These are phyloP conservation scores for Oryza rufipogon DNA, from an alignment of 176 grass and related monocot genomes.

Conservation along the genomic window DNA sequence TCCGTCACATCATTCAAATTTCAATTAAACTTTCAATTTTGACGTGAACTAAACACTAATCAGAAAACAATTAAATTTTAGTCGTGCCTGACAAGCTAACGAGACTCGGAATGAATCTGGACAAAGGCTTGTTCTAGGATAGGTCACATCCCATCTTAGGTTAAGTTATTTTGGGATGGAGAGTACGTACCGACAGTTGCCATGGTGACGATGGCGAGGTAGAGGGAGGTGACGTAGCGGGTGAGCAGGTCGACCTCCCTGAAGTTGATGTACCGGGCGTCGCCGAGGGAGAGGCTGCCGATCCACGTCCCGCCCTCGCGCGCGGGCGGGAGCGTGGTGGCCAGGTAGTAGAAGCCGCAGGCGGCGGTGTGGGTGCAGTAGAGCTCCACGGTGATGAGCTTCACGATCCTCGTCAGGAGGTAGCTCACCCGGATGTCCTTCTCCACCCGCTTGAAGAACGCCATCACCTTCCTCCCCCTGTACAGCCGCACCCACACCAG, in stretches of 20 bases:
- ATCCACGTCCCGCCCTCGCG: constrained; percentile 78
- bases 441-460: constrained; percentile 87
- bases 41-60: too few species aligned
- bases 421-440: constrained; percentile 96
- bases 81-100: too few species aligned
- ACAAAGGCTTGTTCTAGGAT: too few species aligned
- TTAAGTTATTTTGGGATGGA: too few species aligned
- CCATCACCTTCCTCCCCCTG: constrained; percentile 64
- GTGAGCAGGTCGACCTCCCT: constrained; percentile 72
- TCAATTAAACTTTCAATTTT: too few species aligned
- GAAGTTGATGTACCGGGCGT: constrained; percentile 71
- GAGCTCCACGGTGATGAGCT: constrained; percentile 86
- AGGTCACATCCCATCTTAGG: too few species aligned
- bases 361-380: constrained; percentile 92
- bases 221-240: constrained; percentile 83
- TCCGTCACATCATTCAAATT: too few species aligned
- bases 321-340: constrained; percentile 69
- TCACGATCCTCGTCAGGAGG: constrained; percentile 82
- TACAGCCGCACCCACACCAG: constrained; percentile 75
- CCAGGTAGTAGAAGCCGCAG: constrained; percentile 92
- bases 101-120: too few species aligned
- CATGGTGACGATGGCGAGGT: constrained; percentile 90
- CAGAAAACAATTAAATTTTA: too few species aligned
- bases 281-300: constrained; percentile 67
- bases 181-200: constrained; percentile 65